Evolutionary conservation across 2,329 filamentous ascomycete genomes (phyloP), one percentile per base, ranked within the genome.

Genomic region (Fusarium torulosum): DNA sequence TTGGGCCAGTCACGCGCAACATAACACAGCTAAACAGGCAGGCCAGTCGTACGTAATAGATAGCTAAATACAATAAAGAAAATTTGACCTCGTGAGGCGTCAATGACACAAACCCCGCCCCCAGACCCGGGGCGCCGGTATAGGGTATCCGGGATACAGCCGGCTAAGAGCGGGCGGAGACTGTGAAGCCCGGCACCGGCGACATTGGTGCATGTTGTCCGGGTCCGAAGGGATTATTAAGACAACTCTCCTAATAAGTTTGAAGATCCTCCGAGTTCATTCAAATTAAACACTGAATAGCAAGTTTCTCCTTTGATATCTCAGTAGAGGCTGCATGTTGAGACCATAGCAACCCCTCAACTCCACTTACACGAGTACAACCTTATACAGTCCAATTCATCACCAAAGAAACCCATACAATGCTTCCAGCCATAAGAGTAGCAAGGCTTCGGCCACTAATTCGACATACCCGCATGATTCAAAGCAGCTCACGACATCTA

Each of bases 81-180:
- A 29, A 51, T 25, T 19, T 43, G 43, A 42, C 23, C 42, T 49
- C 41, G 56, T 61, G 56, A 55, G 56, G 45, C 38, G 61, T 66
- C 49, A 53, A 54, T 63, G 61, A 57, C 55, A 56, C 46, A 38
- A 46, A 59, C 66, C 66, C 66, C 66, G 66, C 66, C 33, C 29
- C 35, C 41, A 44, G 17, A 43, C 21, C 66, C 61, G 62, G 44
- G 25, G 42, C 42, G 13, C 45, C 66, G 66, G 62, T 69, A 35
- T 69, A 69, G 66, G 66, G 66, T 69, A 69, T 51, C 35, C 57
- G 54, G 71, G 71, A 64, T 73, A 73, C 45, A 59, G 61, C 67
- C 71, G 71, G 71, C 55, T 73, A 73, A 52, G 68, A 64, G 53
- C 67, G 71, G 71, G 33, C 67, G 69, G 69, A 33, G 46, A 44